Evolutionary conservation across 1,284 basidiomycete species (phyloP).

Genomic region (Leccinum fallax): DNA sequence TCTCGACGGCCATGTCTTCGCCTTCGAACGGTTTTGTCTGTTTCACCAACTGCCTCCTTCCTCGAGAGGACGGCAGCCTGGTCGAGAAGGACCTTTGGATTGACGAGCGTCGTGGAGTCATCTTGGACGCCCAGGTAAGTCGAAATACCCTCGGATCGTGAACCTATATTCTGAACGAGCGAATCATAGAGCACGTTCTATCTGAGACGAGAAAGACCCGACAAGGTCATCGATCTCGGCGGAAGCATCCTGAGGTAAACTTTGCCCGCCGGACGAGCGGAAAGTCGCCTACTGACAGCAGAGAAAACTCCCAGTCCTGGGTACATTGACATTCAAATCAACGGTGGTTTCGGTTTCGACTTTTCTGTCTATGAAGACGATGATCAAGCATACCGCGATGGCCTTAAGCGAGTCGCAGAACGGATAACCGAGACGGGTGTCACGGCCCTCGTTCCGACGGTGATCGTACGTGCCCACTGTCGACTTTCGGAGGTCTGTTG

Average conservation of each 20-base stretch:
- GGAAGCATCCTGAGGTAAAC: slow-evolving; percentile 73
- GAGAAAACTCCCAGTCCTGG: slow-evolving; percentile 56
- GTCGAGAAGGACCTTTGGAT: slow-evolving; percentile 76
- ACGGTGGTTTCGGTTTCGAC: slow-evolving; percentile 89
- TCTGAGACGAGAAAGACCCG: slow-evolving; percentile 60
- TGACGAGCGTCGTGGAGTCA: slow-evolving; percentile 65
- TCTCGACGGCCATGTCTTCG: slow-evolving; percentile 22
- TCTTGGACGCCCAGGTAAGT: slow-evolving; percentile 71
- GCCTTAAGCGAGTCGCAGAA: slow-evolving; percentile 70
- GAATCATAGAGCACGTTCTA: slow-evolving; percentile 56
- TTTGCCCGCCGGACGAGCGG: slow-evolving; percentile 10
- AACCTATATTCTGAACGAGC: slow-evolving; percentile 4
- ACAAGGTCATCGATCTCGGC: slow-evolving; percentile 60
- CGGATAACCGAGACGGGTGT: slow-evolving; percentile 87
- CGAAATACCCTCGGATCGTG: no score
- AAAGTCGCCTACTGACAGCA: slow-evolving; percentile 10
- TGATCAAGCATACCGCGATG: slow-evolving; percentile 67
- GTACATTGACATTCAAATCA: slow-evolving; percentile 80
- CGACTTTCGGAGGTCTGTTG: neutral
- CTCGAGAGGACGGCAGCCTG: slow-evolving; percentile 74
- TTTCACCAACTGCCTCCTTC: slow-evolving; percentile 83
- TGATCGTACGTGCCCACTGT: slow-evolving; percentile 59
- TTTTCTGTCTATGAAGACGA: slow-evolving; percentile 80
- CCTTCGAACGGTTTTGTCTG: slow-evolving; percentile 69
- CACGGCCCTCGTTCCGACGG: slow-evolving; percentile 82